Base-by-base conservation (phyloP, 129 eudicot genomes). In the Arctium minus region DNA sequence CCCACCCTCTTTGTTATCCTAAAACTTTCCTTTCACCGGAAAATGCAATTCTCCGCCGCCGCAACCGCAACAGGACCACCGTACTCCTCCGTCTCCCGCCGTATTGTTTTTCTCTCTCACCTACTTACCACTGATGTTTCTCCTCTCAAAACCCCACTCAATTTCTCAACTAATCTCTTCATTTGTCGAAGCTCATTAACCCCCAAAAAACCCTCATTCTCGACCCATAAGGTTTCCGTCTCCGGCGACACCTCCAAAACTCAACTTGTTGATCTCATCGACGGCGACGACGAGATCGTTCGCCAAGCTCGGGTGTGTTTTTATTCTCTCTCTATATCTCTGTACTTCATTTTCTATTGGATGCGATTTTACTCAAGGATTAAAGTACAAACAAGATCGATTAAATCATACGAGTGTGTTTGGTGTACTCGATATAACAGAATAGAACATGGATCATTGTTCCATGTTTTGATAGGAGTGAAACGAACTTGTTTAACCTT, bases 291-390 rank as follows among this genome's bases (percentile, higher is more conserved):
- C 36, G 86, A 83, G 17, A 86, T 83, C 60, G 83, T 75, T 79
- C 69, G 79, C n/a, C 82, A 75, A 77, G 85, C 91, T 85, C 93
- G 93, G 93, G 93, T 90, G 93, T 67, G 88, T 8, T 76, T 85
- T 65, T 65, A 12, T 77, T 72, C 73, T 27, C 46, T 53, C 65
- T 53, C 27, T 17, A 7, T 15, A 11, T 53, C 65, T 53, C 27
- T 17, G 5, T 15, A 11, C 64, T 73, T 78, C 27, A 36, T 10
- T 77, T 50, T 17, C 18, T 5, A 18, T 60, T n/a, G 68, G 27
- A 60, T n/a, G 18, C 64, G 3, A 5, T 42, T 42, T 8, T 42
- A 42, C 50, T 42, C 27, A 22, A 42, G 50, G 8, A 42, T 42
- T 42, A 2, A 0, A 42, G 8, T 42, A 32, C 4, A 60, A 3